phyloP scores from a whole-genome alignment of 257 asterid species.

The Pogostemon cablin region DNA sequence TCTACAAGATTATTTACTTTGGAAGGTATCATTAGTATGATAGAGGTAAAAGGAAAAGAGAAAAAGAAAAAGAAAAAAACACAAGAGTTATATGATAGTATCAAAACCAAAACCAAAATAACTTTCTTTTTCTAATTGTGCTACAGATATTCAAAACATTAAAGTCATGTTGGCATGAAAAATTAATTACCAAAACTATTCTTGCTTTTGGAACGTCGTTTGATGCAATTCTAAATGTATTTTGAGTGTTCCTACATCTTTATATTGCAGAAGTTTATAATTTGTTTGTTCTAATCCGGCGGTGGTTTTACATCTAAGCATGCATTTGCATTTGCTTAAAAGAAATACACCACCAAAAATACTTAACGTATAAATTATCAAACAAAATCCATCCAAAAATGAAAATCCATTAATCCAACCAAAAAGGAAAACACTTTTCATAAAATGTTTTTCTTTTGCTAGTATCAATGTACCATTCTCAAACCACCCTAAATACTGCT shows the following conservation, averaged over 20 bases:
- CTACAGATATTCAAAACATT: too few relatives aligned
- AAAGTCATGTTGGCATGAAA: background rate
- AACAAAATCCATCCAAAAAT: too few relatives aligned
- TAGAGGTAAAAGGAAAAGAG: background rate
- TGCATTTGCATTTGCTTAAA: too few relatives aligned
- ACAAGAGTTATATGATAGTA: background rate
- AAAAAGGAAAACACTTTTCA: too few relatives aligned
- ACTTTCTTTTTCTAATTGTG: background rate
- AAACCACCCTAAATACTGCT: too few relatives aligned
- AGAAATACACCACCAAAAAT: too few relatives aligned
- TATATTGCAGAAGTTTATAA: slow-evolving; percentile 16
- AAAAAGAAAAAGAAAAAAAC: background rate
- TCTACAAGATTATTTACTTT: background rate
- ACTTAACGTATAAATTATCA: too few relatives aligned
- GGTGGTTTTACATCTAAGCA: too few relatives aligned
- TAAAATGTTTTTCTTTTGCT: too few relatives aligned
- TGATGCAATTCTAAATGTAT: too few relatives aligned
- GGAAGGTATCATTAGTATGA: background rate
- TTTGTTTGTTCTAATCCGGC: slow-evolving; percentile 37
- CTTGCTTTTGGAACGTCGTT: background rate
- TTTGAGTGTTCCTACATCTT: slow-evolving; percentile 14
- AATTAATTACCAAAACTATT: background rate
- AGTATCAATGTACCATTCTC: too few relatives aligned
- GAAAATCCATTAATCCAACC: too few relatives aligned
- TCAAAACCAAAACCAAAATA: background rate